Evolutionary conservation across 257 asterid genomes (phyloP), one percentile per base, ranked within the genome.

Genomic region (Penstemon newberryi): DNA sequence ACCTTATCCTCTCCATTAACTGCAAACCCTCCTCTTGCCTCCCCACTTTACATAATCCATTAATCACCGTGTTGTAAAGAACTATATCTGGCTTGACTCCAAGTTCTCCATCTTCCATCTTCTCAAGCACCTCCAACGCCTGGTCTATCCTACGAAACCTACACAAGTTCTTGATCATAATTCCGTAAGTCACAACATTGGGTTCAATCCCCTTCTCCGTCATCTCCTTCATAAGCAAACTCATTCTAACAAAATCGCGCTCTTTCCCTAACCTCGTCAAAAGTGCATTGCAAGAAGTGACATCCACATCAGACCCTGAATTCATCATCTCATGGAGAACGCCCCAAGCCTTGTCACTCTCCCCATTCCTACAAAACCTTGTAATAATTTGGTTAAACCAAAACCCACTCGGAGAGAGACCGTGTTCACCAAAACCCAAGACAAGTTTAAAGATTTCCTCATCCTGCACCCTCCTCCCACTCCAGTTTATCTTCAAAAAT

Each of bases 1-100:
- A 50, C 66, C 70, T 84, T 93, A 92, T 88, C 72, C 73, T 74
- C 71, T 87, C 91, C 88, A 90, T 70, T 63, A 93, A 77, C 62
- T 67, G 61, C 45, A 87, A 50, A 41, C 90, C 96, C 73, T 88
- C 97, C 59, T 84, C 95, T 56, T 78, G 89, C 77, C 95, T 85
- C 73, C 96, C 99, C 9, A 81, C 95, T 77, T 88, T 93, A 76
- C 96, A 93, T 60, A 93, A 70, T 44, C 96, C 99, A 80, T 85
- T 80, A 59, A 93, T 90, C 75, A 90, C 58, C 7, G 91, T 88
- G 80, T 87, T 93, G 60, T 80, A 88, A 40, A 87, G 58, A 62
- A 90, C 76, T 60, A 65, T 67, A 72, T 93, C 99, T 0, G 94
- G 95, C 55, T 84, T 70, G 49, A 87, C 37, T 7, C 74, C 81